Base-by-base conservation (phyloP, 2,329 filamentous ascomycete species). In the Ilyonectria mors-panacis region DNA sequence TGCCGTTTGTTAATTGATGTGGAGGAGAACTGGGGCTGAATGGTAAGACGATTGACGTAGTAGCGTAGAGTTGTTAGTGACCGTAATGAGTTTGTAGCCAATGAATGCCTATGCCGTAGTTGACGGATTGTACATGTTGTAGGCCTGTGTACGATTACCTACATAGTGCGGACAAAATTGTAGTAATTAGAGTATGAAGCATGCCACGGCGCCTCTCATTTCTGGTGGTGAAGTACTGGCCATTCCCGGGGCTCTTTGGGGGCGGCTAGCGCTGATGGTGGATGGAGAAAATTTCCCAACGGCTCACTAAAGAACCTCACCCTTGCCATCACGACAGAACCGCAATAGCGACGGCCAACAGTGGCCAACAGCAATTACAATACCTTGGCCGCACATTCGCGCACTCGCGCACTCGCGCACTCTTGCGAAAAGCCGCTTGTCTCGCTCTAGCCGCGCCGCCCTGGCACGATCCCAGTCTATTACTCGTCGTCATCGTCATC, bases 361-460 rank as follows among this genome's bases (percentile, higher is more conserved):
- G 42, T 48, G 30, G 35, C 26, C 13, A 39, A 42, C 39, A n/a
- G 15, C 39, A 42, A 42, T 42, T n/a, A n/a, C 15, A 8, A n/a
- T 37, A 26, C 48, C 26, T 59, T 26, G 37, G 28, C 33, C 35
- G 47, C 28, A 21, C 19, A 57, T n/a, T n/a, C n/a, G n/a, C 26
- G 26, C 26, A 26, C 4, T 26, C 35, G 47, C 30, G n/a, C 21
- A 57, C 50, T 48, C 56, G 39, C 19, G 30, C 61, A 58, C 37
- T 56, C 59, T 50, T 60, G 35, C 39, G 51, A 44, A 21, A 10
- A 63, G 39, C 56, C 59, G 62, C 68, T 56, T 70, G 67, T 67
- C 60, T 70, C 44, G 72, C 47, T 56, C 58, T 65, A 58, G 63
- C 60, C 60, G 59, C 54, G 44, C 55, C 53, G 64, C 65, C 45